These are phyloP conservation scores for Paecilomyces formosus DNA, from an alignment of 2,329 filamentous ascomycete genomes.

Conservation along the genomic window DNA sequence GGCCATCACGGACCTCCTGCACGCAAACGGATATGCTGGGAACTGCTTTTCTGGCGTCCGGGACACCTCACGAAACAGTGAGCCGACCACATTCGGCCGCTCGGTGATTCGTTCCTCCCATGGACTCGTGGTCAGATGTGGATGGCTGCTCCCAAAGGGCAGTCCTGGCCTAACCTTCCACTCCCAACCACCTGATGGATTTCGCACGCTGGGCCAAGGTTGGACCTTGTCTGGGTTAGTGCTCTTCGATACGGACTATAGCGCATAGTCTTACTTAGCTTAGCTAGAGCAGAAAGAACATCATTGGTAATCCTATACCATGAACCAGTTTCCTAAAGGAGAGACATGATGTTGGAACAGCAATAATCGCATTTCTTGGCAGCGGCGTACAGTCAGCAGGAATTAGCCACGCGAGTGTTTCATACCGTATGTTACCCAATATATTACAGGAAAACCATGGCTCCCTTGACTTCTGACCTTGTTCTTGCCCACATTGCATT, in stretches of 20 bases:
- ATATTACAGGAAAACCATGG: neutral
- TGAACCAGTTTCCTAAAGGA: neutral
- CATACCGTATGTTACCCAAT: neutral
- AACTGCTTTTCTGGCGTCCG: neutral
- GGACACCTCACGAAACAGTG: neutral
- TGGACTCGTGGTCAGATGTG: neutral
- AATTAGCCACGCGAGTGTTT: neutral
- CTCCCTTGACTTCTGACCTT: neutral
- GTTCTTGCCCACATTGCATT: neutral
- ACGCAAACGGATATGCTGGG: neutral
- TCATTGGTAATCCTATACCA: no score
- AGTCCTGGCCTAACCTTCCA: neutral
- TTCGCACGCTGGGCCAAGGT: no score
- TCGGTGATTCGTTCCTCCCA: neutral
- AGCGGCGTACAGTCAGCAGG: no score
- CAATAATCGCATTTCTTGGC: neutral
- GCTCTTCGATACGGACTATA: no score
- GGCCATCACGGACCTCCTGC: neutral
- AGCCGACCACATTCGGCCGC: neutral
- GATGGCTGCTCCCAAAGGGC: neutral
- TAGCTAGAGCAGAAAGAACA: neutral
- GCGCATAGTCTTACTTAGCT: neutral
- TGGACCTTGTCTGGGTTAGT: no score
- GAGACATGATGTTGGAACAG: neutral
- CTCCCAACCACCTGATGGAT: neutral